phyloP scores from a whole-genome alignment of 176 grass and related monocot genomes.

The Canna indica region DNA sequence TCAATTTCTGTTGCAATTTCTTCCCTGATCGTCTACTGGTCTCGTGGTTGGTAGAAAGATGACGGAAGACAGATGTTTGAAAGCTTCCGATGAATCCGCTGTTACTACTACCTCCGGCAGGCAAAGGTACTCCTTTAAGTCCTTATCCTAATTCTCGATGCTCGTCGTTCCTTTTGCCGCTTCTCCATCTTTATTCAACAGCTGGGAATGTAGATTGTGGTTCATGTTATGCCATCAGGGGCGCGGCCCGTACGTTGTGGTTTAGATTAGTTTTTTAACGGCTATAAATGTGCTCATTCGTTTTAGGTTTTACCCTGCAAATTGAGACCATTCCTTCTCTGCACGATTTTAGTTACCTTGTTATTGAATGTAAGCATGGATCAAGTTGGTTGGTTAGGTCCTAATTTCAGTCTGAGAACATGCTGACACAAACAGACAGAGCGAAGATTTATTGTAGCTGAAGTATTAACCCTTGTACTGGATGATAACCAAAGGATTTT shows the following conservation, averaged over 20 bases:
- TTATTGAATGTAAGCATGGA: not conserved
- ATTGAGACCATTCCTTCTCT: not conserved
- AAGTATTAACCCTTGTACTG: not conserved
- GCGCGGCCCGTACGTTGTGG: too few relatives aligned
- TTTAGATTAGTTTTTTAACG: not conserved
- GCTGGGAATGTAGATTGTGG: not conserved
- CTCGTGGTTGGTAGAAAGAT: not conserved
- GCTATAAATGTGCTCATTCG: not conserved
- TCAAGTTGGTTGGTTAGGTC: not conserved
- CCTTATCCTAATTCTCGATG: not conserved
- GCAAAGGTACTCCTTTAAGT: constrained; percentile 3
- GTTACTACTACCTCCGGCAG: not conserved
- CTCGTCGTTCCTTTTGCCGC: not conserved
- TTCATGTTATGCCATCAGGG: not conserved
- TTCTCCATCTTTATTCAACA: not conserved
- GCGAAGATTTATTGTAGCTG: not conserved
- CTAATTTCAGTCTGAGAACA: not conserved
- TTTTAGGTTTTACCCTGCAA: not conserved
- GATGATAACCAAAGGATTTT: not conserved
- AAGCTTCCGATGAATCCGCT: not conserved
- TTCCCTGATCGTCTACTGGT: not conserved
- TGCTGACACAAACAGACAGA: not conserved
- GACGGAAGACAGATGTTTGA: constrained; percentile 3
- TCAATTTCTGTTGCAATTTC: not conserved
- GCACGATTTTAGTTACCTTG: not conserved